Evolutionary conservation across 768 basidiomycete genomes (phyloP), one percentile per base, ranked within the genome.

Genomic region (Kwoniella botswanensis): DNA sequence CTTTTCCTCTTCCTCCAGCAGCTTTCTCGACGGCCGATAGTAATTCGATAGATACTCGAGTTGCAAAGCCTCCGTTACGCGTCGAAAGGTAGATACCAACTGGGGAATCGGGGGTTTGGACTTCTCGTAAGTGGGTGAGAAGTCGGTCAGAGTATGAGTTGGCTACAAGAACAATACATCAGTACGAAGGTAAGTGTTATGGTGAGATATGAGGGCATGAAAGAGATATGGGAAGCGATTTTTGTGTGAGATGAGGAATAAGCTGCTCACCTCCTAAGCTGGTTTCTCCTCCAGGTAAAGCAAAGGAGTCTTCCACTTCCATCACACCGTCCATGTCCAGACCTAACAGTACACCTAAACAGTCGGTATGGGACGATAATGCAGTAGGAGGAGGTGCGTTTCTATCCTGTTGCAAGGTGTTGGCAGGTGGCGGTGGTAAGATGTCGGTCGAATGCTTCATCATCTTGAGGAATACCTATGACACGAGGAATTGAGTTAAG

Each of bases 51-150:
- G 80, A 69, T 5, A 74, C 67, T 44, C 75, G 71, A 17, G 81
- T 79, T 18, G 79, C 71, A 72, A 72, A 82, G 12, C 81, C 76
- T 21, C 76, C 82, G 59, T 80, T 87, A 10, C 90, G 89, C 29
- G 91, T 93, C 55, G 92, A 92, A 80, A 96, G 93, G 85, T 98
- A 98, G 84, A 96, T 93, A 50, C 95, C 95, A 66, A 97, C 91
- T 43, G 94, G 89, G 74, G 90, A 93, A 84, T 96, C 93, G 78
- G 95, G 93, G 46, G 90, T 89, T 78, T 92, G 91, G 65, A 95
- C 94, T 82, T 95, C 93, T 80, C 93, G 92, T 79, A 98, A 86
- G 60, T 79, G 74, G 6, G 85, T 84, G 80, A 90, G 89, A 74
- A 90, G 87, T 61, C 92, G 92, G 82, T 94, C 85, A 26, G 93